Evolutionary conservation across 2,329 filamentous ascomycete genomes (phyloP).

Genomic region (Colletotrichum eremochloae): DNA sequence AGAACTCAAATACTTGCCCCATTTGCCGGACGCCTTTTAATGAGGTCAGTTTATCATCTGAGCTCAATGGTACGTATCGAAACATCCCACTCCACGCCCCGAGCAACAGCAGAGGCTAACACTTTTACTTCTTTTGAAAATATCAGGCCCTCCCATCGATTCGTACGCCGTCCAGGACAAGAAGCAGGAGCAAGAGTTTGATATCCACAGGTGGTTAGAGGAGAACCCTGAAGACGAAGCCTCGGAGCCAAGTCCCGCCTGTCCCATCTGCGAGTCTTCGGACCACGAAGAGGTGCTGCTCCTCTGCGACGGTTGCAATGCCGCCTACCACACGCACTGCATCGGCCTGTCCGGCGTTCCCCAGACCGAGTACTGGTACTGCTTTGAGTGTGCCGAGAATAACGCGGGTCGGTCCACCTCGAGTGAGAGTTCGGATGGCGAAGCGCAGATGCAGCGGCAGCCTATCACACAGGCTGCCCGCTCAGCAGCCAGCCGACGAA

Average conservation of each 20-base stretch:
- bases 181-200: conserved; percentile 91
- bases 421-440: conserved; percentile 23
- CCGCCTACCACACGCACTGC: conserved; percentile 92
- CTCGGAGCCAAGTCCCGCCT: conserved; percentile 84
- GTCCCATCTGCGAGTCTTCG: conserved; percentile 84
- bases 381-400: conserved; percentile 80
- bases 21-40: conserved; percentile 96
- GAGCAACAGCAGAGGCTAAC: conserved; percentile 44
- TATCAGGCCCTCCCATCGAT: conserved; percentile 66
- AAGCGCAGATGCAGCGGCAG: conserved; percentile 16
- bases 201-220: conserved; percentile 80
- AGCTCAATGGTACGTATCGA: conserved; percentile 49
- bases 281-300: conserved; percentile 89
- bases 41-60: conserved; percentile 85
- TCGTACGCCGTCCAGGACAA: conserved; percentile 81
- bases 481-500: conserved; percentile 27
- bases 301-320: conserved; percentile 92
- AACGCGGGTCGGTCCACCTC: conserved; percentile 47
- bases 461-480: conserved; percentile 28
- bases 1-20: conserved; percentile 96
- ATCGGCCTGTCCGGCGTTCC: conserved; percentile 85
- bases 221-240: conserved; percentile 77
- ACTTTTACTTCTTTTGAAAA: background rate
- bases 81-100: background rate
- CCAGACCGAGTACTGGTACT: conserved; percentile 83